Evolutionary conservation across 331 rosid genomes (phyloP), one percentile per base, ranked within the genome.

Genomic region (Cydonia oblonga): DNA sequence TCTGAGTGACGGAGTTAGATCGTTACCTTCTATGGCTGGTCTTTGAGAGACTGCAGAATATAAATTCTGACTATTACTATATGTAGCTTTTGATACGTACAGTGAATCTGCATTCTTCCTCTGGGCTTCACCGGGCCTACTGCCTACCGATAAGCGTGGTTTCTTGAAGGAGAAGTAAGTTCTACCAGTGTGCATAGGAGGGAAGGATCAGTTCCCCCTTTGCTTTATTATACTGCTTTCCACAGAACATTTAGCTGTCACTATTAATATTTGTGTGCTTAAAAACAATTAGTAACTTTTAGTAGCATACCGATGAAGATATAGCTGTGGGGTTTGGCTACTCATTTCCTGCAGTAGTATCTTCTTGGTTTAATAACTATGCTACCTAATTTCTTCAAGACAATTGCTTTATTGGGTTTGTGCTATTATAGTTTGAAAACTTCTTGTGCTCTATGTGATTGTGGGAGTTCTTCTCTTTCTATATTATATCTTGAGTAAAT

Each of bases 111-210:
- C 71, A 51, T 75, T 64, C 63, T 62, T 76, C 67, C 68, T 71
- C 30, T 44, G 75, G 53, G 67, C 24, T 49, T 44, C 38, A 12
- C 26, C n/a, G 64, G 71, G 20, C 58, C 68, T 68, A 81, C 56
- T 5, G 26, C 57, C 28, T 11, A 25, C 28, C 54, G 1, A 22
- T 81, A 66, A 49, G 69, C 14, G 44, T 57, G 68, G 73, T 76
- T 57, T 82, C 80, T 26, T n/a, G 65, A 32, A 52, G 54, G 73
- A 72, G 72, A 82, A 71, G 86, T 82, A 82, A 82, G 86, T 82
- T 75, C 54, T 72, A 23, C 74, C 49, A 54, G 60, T 53, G 72
- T 72, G 67, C 75, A 58, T 69, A 56, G 80, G 64, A 40, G 71
- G 68, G 76, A 76, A 75, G 66, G 59, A 62, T 75, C 79, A n/a